Base-by-base conservation (phyloP, 495 filamentous ascomycete species). In the Aspergillus affinis region DNA sequence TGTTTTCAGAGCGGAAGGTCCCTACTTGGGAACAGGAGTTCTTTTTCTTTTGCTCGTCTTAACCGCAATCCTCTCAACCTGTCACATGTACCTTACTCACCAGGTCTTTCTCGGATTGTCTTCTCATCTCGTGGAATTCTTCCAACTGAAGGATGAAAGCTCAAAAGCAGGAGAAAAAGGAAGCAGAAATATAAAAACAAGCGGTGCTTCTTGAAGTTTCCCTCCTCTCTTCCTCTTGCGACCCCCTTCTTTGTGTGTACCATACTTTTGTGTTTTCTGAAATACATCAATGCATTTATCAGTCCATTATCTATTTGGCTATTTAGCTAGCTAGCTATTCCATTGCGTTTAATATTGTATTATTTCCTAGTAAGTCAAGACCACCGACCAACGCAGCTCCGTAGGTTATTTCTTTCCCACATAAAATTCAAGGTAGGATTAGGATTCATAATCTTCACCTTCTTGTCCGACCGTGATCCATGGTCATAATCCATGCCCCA, bases 1-100 rank as follows among this genome's bases (percentile, higher is more conserved):
- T 59, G 51, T 54, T 47, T n/a, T 57, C 36, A 41, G 36, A 41
- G 36, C 36, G 36, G 36, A 15, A 2, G 36, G 36, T 41, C 36
- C 9, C 36, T 41, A 41, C 36, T 41, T 41, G 12, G 36, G 36
- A 41, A 41, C 36, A 15, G 36, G 36, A 41, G 36, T 41, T 41
- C 36, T 41, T 41, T 26, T 41, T 41, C 13, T 15, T 41, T 41
- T 41, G 30, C 10, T 15, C 51, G 13, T 32, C 51, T 26, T 53
- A 19, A 26, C 23, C 49, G 23, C 27, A 19, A 26, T 52, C 12
- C 47, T 10, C n/a, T 49, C 8, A 10, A 8, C 6, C 29, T 32
- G 23, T 26, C 23, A 26, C 29, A 32, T 32, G 29, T 32, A 32
- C 29, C 29, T 32, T 32, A 8, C 10, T 32, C 36, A 41, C 36